Base-by-base conservation (phyloP, 1,284 basidiomycete genomes). In the Rhodotorula sp. region DNA sequence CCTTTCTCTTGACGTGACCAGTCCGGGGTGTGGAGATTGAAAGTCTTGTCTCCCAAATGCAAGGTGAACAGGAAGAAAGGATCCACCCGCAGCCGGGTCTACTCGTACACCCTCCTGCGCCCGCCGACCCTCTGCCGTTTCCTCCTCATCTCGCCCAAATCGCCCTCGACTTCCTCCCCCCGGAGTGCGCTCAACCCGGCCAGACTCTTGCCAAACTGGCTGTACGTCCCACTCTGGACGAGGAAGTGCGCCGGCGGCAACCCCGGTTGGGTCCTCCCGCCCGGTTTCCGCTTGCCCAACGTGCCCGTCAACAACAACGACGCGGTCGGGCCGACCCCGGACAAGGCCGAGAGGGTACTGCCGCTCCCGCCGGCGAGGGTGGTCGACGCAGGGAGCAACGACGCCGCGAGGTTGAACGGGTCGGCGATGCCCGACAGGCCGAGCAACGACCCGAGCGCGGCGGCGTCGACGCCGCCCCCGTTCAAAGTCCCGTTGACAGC, bases 81-180 rank as follows among this genome's bases (percentile, higher is more conserved):
- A 16, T 45, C 5, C 8, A 6, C 14, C 3, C 21, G 23, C 31
- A 47, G 21, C 8, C 10, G 45, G 1, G 16, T 3, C 50, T 59
- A 69, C 64, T 74, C 66, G 68, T 66, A 64, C 49, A 45, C 61
- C 47, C 66, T 45, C 58, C 74, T 45, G 43, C 63, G 43, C 23
- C 58, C 54, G 47, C 58, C 67, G 14, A 67, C 57, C 61, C 71
- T 23, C 63, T 67, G 65, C 60, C 70, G 64, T 69, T 77, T 77
- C 60, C 76, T 59, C 64, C 76, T 57, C 63, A 75, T 67, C 64
- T 72, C 76, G 21, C 68, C 74, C 66, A 77, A 47, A 38, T 77
- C 76, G 5, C 71, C 71, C 19, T 74, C 75, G 50, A 77, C 45
- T 61, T 77, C 76, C 43, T 77, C 76, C 0, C 69, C 75, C 19